A percentile compares a stretch with the other conserved stretches of the same genome.
These are phyloP conservation scores for Colletotrichum sp. DNA, from an alignment of 2,329 filamentous ascomycete species.

Conservation along the genomic window DNA sequence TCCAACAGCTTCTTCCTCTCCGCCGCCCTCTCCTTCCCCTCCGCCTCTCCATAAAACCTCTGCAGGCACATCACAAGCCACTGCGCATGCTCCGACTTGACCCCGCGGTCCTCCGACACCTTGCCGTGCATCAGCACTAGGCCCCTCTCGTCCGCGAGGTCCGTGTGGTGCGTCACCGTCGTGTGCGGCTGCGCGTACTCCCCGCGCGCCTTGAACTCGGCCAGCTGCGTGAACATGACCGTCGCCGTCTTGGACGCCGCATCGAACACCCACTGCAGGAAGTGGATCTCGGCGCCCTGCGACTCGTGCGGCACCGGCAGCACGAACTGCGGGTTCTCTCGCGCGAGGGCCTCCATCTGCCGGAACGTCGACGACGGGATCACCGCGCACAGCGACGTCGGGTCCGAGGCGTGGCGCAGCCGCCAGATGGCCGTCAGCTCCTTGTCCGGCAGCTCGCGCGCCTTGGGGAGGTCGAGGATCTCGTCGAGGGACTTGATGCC, in stretches of 20 bases:
- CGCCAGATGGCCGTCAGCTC: slow-evolving; percentile 93
- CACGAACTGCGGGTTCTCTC: slow-evolving; percentile 84
- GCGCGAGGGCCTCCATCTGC: slow-evolving; percentile 73
- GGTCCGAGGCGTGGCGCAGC: slow-evolving; percentile 77
- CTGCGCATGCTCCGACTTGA: slow-evolving; percentile 80
- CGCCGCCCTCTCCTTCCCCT: slow-evolving; percentile 58
- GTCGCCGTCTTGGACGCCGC: slow-evolving; percentile 66
- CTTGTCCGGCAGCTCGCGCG: slow-evolving; percentile 71
- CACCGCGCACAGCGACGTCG: slow-evolving; percentile 81
- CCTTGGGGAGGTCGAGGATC: slow-evolving; percentile 80
- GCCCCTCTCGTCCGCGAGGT: slow-evolving; percentile 75
- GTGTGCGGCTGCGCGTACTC: slow-evolving; percentile 93
- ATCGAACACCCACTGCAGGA: slow-evolving; percentile 95
- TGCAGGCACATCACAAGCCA: slow-evolving; percentile 94
- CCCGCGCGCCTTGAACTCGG: slow-evolving; percentile 88
- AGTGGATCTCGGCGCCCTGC: slow-evolving; percentile 88
- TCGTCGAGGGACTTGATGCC: slow-evolving; percentile 51
- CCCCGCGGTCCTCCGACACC: slow-evolving; percentile 77
- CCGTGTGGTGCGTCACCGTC: slow-evolving; percentile 88
- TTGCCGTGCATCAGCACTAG: slow-evolving; percentile 90
- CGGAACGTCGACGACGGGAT: slow-evolving; percentile 78
- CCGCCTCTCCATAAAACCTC: slow-evolving; percentile 83
- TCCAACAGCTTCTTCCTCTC: slow-evolving; percentile 75
- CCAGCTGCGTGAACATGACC: slow-evolving; percentile 92
- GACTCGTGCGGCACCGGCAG: slow-evolving; percentile 77